Conservation (phyloP, 768 basidiomycete genomes). For the Rhodotorula diobovata region DNA sequence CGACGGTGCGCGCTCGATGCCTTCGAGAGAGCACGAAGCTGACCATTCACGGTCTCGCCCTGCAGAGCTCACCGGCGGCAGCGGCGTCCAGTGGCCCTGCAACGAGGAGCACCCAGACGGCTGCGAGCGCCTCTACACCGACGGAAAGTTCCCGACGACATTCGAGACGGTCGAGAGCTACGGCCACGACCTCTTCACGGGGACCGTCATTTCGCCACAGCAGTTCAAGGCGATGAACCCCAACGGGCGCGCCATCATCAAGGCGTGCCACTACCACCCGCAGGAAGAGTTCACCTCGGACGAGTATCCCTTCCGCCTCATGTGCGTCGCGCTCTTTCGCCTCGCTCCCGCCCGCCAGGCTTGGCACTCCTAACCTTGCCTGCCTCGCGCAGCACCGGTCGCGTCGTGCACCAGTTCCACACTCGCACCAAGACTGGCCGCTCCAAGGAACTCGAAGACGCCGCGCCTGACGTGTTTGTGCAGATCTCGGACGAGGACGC, state of each 20-base stretch:
- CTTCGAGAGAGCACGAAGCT: too few relatives aligned
- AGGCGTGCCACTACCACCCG: constrained; percentile 32
- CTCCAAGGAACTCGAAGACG: constrained; percentile 33
- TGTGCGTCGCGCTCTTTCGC: constrained; percentile 34
- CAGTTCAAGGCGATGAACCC: constrained; percentile 35
- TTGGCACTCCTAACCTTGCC: background rate
- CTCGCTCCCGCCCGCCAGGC: background rate
- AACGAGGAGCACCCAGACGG: constrained; percentile 35
- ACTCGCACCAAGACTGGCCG: constrained; percentile 40
- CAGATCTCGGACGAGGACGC: constrained; percentile 40
- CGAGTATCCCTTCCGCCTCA: constrained; percentile 36
- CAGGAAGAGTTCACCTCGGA: constrained; percentile 27
- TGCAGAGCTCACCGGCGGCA: constrained; percentile 32
- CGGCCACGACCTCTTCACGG: constrained; percentile 35
- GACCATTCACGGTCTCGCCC: background rate
- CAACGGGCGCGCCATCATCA: constrained; percentile 39
- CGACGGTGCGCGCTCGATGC: background rate
- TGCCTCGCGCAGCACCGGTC: background rate
- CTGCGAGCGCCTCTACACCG: constrained; percentile 31
- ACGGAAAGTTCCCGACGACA: constrained; percentile 35
- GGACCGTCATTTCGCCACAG: constrained; percentile 33
- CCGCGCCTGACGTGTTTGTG: constrained; percentile 34
- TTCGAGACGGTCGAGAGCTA: constrained; percentile 31
- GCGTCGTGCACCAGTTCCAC: constrained; percentile 28
- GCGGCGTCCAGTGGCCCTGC: constrained; percentile 42